phyloP scores from a whole-genome alignment of 164 flowering plant genomes.

The Macadamia integrifolia region DNA sequence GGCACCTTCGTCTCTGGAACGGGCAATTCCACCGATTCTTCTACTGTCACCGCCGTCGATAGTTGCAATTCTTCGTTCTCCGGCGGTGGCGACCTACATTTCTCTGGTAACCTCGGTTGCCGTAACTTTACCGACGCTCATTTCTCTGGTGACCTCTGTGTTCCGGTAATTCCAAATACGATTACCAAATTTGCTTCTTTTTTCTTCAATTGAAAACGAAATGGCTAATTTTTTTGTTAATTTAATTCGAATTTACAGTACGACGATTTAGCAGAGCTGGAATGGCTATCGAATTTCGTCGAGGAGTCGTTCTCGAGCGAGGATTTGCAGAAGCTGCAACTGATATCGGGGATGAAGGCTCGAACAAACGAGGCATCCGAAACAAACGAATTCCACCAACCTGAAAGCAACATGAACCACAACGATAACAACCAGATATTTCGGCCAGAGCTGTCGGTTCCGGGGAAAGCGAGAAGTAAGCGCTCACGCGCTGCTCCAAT shows the following conservation, averaged over 20 bases:
- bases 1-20: conserved; percentile 15
- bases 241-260: conserved; percentile 35
- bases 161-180: conserved; percentile 51
- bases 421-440: conserved; percentile 29
- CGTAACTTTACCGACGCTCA: conserved; percentile 37
- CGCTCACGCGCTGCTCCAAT: conserved; percentile 77
- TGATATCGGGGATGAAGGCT: conserved; percentile 39
- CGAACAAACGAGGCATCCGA: conserved; percentile 20
- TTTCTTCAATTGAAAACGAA: not conserved
- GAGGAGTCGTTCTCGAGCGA: conserved; percentile 85
- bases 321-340: conserved; percentile 50
- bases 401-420: not conserved
- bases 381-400: conserved; percentile 11
- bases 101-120: conserved; percentile 25
- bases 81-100: conserved; percentile 32
- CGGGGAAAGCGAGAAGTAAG: conserved; percentile 88
- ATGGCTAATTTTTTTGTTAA: not conserved
- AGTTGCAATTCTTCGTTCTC: conserved; percentile 76
- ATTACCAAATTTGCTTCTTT: not conserved
- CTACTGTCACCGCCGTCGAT: conserved; percentile 48
- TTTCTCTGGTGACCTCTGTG: conserved; percentile 73
- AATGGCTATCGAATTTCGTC: conserved; percentile 92
- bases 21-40: conserved; percentile 50
- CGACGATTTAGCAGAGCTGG: conserved; percentile 85
- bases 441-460: conserved; percentile 51